phyloP scores from a whole-genome alignment of 2,329 filamentous ascomycete genomes.

The Cladobotryum protrusum region DNA sequence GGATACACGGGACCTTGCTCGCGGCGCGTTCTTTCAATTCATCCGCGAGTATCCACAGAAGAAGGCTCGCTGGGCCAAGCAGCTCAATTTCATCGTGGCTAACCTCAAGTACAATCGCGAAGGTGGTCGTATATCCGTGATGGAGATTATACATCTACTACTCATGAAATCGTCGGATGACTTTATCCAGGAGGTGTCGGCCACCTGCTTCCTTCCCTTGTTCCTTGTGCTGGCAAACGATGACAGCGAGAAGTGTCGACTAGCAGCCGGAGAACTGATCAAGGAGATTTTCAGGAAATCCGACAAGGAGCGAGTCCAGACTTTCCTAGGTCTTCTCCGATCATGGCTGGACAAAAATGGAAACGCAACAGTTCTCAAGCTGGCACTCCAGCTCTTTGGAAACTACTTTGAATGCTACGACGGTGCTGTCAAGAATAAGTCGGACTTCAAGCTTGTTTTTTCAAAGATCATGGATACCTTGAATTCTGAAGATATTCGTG shows the following conservation, averaged over 20 bases:
- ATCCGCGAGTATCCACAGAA: constrained; percentile 90
- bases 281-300: constrained; percentile 75
- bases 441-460: constrained; percentile 60
- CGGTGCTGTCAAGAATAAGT: constrained; percentile 52
- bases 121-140: constrained; percentile 82
- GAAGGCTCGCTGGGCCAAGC: constrained; percentile 81
- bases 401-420: constrained; percentile 72
- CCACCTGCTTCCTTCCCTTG: constrained; percentile 77
- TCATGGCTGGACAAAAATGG: constrained; percentile 71
- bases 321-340: constrained; percentile 64
- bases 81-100: constrained; percentile 79
- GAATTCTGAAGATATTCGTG: constrained; percentile 45
- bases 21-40: constrained; percentile 90
- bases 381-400: constrained; percentile 74
- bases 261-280: constrained; percentile 72
- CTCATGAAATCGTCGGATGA: constrained; percentile 78
- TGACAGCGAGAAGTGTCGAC: constrained; percentile 75
- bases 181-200: constrained; percentile 73
- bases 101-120: constrained; percentile 88
- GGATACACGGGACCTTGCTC: constrained; percentile 77
- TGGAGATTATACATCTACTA: constrained; percentile 86
- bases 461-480: constrained; percentile 49
- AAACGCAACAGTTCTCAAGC: constrained; percentile 62
- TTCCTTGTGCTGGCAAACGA: constrained; percentile 85
- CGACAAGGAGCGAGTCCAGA: constrained; percentile 63